A percentile compares a stretch with the other conserved stretches of the same genome.
These are phyloP conservation scores for Leavenworthia alabamica DNA, from an alignment of 345 rosid genomes.

Conservation along the genomic window DNA sequence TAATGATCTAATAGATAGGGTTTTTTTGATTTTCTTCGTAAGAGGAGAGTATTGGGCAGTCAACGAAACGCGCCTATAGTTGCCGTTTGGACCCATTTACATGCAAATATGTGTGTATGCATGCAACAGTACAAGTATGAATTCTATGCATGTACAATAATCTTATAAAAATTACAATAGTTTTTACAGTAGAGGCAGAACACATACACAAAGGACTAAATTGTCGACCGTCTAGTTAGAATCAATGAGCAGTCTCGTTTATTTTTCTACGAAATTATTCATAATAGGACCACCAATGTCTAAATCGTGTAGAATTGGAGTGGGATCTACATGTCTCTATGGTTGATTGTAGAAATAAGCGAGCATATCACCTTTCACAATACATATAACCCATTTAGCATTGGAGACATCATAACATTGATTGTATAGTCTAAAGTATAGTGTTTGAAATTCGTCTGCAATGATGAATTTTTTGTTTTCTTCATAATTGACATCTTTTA, in stretches of 20 bases:
- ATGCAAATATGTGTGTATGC: conserved; percentile 18
- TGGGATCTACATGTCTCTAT: no score
- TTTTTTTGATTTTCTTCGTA: no score
- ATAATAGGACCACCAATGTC: conserved; percentile 26
- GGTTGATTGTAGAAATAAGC: conserved; percentile 6
- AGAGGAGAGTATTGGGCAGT: no score
- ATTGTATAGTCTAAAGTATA: no score
- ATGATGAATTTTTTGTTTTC: no score
- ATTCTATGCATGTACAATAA: background rate
- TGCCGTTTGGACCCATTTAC: conserved; percentile 23
- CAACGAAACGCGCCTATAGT: conserved; percentile 29
- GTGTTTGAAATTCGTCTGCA: no score
- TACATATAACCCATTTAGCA: background rate
- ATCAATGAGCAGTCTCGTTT: conserved; percentile 6
- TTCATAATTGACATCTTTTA: no score
- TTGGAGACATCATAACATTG: no score
- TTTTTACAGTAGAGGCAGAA: background rate
- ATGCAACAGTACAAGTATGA: conserved; percentile 26
- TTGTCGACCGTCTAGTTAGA: background rate
- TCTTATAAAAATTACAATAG: background rate
- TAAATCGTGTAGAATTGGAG: conserved; percentile 5
- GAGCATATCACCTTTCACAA: conserved; percentile 7
- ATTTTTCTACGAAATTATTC: conserved; percentile 18
- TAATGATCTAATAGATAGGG: no score
- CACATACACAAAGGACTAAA: no score